phyloP scores from a whole-genome alignment of 2,329 filamentous ascomycete species.

The Pseudocercospora eumusae region DNA sequence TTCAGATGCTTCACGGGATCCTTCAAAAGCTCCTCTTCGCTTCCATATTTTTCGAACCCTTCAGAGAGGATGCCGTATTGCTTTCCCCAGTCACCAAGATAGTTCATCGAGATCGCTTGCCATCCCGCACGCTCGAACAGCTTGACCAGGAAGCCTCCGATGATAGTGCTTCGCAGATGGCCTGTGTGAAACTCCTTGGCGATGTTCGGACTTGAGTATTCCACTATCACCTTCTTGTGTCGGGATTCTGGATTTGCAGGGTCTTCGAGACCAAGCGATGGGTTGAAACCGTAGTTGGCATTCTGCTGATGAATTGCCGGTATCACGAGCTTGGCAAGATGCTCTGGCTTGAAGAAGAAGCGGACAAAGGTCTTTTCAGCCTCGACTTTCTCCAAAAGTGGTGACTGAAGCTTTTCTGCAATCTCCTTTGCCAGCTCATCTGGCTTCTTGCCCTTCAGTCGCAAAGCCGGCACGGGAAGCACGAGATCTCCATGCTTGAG shows the following conservation, averaged over 20 bases:
- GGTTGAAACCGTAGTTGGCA: slow-evolving; percentile 64
- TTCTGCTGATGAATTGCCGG: slow-evolving; percentile 67
- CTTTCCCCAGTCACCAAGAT: slow-evolving; percentile 78
- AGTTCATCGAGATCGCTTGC: slow-evolving; percentile 72
- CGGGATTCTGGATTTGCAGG: slow-evolving; percentile 61
- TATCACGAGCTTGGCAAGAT: slow-evolving; percentile 66
- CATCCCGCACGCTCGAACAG: slow-evolving; percentile 68
- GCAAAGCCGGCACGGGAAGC: slow-evolving; percentile 75
- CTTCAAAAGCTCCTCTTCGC: slow-evolving; percentile 66
- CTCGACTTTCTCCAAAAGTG: slow-evolving; percentile 69
- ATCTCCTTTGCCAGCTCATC: slow-evolving; percentile 59
- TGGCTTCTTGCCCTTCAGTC: slow-evolving; percentile 67
- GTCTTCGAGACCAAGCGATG: slow-evolving; percentile 61
- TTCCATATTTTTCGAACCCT: slow-evolving; percentile 73
- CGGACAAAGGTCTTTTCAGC: slow-evolving; percentile 69
- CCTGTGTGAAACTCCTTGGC: slow-evolving; percentile 79
- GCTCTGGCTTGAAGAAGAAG: slow-evolving; percentile 76
- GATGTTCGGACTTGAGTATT: slow-evolving; percentile 85
- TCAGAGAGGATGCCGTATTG: slow-evolving; percentile 71
- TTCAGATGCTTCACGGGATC: slow-evolving; percentile 83
- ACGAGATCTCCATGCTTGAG: slow-evolving; percentile 82
- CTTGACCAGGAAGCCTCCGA: slow-evolving; percentile 71
- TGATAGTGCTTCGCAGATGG: slow-evolving; percentile 74
- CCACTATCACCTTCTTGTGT: slow-evolving; percentile 70
- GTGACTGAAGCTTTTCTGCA: slow-evolving; percentile 60